These are phyloP conservation scores for Herpetospermum pedunculosum DNA, from an alignment of 306 rosid genomes.

Conservation along the genomic window DNA sequence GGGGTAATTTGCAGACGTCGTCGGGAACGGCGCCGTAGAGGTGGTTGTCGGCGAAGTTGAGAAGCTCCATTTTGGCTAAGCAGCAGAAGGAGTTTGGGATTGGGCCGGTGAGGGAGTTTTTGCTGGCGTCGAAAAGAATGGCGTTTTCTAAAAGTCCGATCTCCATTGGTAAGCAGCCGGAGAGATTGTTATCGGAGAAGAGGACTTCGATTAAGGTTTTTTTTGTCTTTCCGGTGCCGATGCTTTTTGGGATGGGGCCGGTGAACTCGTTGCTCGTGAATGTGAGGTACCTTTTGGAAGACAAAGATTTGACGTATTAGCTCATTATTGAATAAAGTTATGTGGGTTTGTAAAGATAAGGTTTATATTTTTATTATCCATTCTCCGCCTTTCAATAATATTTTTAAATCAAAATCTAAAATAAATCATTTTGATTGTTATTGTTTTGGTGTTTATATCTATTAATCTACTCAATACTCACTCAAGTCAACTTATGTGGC, in stretches of 20 bases:
- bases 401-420: too few relatives aligned
- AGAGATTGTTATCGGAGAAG: slow-evolving; percentile 32
- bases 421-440: too few relatives aligned
- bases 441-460: too few relatives aligned
- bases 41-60: slow-evolving; percentile 30
- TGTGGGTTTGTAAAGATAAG: too few relatives aligned
- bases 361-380: too few relatives aligned
- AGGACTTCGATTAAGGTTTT: slow-evolving; percentile 53
- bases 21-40: slow-evolving; percentile 56
- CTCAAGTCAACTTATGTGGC: too few relatives aligned
- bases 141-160: slow-evolving; percentile 37
- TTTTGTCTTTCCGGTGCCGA: slow-evolving; percentile 20
- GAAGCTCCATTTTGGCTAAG: slow-evolving; percentile 26
- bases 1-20: slow-evolving; percentile 32
- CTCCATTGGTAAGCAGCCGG: slow-evolving; percentile 59
- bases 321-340: too few relatives aligned
- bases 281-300: slow-evolving; percentile 10
- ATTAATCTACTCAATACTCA: too few relatives aligned
- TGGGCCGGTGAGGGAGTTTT: slow-evolving; percentile 37
- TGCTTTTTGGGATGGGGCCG: slow-evolving; percentile 45
- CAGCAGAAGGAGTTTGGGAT: slow-evolving; percentile 64
- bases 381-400: too few relatives aligned
- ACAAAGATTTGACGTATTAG: background rate
- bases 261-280: slow-evolving; percentile 52
- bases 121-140: slow-evolving; percentile 44